Evolutionary conservation across 2,329 filamentous ascomycete genomes (phyloP), one percentile per base, ranked within the genome.

Genomic region (Pestalotiopsis sp.): DNA sequence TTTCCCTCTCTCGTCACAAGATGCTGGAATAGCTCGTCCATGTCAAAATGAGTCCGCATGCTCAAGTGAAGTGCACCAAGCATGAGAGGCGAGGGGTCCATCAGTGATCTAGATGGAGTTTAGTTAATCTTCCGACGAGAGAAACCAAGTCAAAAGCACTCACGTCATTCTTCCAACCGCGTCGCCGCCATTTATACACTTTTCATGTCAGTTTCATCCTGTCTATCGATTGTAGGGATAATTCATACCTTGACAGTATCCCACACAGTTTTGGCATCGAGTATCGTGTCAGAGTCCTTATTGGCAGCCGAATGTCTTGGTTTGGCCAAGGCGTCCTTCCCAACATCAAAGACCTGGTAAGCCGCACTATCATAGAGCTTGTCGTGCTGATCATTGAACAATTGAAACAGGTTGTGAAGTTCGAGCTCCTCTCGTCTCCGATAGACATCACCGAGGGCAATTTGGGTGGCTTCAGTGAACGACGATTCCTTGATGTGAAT

Each of bases 41-140:
- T 88, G 73, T 91, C 88, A 71, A 91, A 91, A 68, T 86, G 80
- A 13, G 83, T 75, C 36, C 84, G 81, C 81, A 90, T 85, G 2
- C 87, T 87, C 67, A 89, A 78, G 73, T 91, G 89, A 2, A 90
- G 79, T 0, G 87, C 86, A 2, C 85, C 88, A 65, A 91, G 87
- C 45, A 89, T 83, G 6, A 90, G 82, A 0, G 89, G 87, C 2
- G 87, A 86, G 1, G 88, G 89, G 71, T 91, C 89, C 13, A 27
- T 6, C 25, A 11, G 45, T 14, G 11, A 67, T 14, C 41, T 67
- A 20, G 31, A 9, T 25, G 6, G 7, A 25, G 14, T 12, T 25
- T 14, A 64, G 13, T 64, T 1, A 52, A 3, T 64, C 1, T 36
- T 36, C 7, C 31, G 31, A 9, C 31, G 1, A 36, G 31, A 9